Evolutionary conservation across 441 rosid genomes (phyloP).

Genomic region (Hura crepitans): DNA sequence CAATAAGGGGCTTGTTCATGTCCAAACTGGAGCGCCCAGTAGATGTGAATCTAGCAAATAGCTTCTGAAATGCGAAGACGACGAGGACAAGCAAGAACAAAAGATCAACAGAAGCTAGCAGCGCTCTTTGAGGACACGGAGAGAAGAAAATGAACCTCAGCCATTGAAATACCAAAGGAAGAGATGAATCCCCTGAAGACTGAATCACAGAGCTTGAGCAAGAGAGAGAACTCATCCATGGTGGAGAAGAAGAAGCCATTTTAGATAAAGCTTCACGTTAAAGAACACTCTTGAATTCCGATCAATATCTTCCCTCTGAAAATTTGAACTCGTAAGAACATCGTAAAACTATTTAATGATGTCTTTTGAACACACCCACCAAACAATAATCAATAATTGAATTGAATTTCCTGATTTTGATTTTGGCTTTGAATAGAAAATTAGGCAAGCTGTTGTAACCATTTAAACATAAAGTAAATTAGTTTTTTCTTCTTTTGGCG

Average conservation of each 20-base stretch:
- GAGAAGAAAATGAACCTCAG: conserved; percentile 66
- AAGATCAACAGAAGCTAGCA: conserved; percentile 47
- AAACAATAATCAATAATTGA: not conserved
- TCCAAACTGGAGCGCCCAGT: conserved; percentile 27
- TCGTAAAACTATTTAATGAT: not conserved
- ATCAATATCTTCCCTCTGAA: conserved; percentile 16
- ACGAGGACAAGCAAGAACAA: conserved; percentile 51
- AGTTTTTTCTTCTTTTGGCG: no score
- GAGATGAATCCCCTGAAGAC: conserved; percentile 33
- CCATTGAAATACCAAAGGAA: conserved; percentile 53
- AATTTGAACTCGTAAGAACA: not conserved
- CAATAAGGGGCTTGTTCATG: conserved; percentile 52
- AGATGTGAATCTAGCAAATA: conserved; percentile 38
- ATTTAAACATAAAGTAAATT: not conserved
- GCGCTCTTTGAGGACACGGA: conserved; percentile 74
- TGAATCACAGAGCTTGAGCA: conserved; percentile 46
- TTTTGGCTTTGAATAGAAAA: no score
- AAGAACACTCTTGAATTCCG: not conserved
- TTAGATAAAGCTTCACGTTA: conserved; percentile 1
- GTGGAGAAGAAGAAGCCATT: conserved; percentile 38
- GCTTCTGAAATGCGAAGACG: conserved; percentile 49
- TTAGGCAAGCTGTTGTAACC: no score
- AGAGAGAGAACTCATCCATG: conserved; percentile 53
- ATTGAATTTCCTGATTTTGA: not conserved
- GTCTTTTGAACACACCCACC: not conserved